Conservation (phyloP, 257 asterid genomes). For the Agastache rugosa region DNA sequence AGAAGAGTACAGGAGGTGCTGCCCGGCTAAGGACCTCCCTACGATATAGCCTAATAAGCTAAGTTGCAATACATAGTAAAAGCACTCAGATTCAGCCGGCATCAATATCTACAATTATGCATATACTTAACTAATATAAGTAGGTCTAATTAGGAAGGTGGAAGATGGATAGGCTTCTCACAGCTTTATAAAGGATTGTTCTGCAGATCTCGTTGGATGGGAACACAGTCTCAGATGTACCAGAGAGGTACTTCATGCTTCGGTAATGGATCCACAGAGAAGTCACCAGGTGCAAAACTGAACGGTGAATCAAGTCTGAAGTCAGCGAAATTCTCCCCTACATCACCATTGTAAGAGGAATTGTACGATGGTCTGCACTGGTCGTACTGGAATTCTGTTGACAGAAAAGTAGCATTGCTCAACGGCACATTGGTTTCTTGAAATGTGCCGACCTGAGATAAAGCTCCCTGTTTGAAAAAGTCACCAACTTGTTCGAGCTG, state of each 20-base stretch:
- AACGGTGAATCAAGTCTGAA: constrained; percentile 51
- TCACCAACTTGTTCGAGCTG: constrained; percentile 38
- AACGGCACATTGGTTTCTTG: constrained; percentile 42
- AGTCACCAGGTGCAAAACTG: constrained; percentile 44
- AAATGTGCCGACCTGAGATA: constrained; percentile 34
- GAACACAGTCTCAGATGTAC: constrained; percentile 40
- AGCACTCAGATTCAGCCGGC: constrained; percentile 31
- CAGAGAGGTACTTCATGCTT: constrained; percentile 53
- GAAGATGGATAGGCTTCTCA: constrained; percentile 29
- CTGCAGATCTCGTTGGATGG: constrained; percentile 4
- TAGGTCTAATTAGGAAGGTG: constrained; percentile 20
- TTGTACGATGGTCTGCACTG: constrained; percentile 40
- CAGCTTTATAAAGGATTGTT: constrained; percentile 14
- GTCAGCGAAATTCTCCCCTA: constrained; percentile 41
- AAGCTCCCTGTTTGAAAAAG: constrained; percentile 37
- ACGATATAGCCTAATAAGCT: constrained; percentile 18
- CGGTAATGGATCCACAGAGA: constrained; percentile 41
- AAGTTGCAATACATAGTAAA: constrained; percentile 27
- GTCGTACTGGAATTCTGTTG: constrained; percentile 46
- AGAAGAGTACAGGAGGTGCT: constrained; percentile 3
- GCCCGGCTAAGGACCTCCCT: constrained; percentile 11
- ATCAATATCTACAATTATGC: constrained; percentile 33
- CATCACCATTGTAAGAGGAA: constrained; percentile 36
- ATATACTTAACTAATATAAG: constrained; percentile 35
- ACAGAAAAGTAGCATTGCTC: constrained; percentile 34